These are phyloP conservation scores for Candida orba DNA, from an alignment of 805 yeast genomes.

Conservation along the genomic window DNA sequence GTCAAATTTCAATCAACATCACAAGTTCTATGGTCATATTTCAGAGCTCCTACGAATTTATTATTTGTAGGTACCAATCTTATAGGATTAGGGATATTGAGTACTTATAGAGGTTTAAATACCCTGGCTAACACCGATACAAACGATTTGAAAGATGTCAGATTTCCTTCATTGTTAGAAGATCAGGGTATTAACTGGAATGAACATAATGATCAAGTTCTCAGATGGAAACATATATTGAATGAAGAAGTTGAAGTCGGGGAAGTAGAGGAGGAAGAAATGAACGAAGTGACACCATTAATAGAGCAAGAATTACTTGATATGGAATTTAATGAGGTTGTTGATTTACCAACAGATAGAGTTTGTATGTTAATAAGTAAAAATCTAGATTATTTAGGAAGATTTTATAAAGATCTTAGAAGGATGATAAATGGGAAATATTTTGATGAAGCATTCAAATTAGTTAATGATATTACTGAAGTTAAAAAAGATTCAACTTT, in stretches of 20 bases:
- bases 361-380: constrained; percentile 2
- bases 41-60: constrained; percentile 32
- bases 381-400: background rate
- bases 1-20: constrained; percentile 2
- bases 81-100: constrained; percentile 27
- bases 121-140: constrained; percentile 11
- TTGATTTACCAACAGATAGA: constrained; percentile 3
- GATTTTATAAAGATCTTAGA: background rate
- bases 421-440: background rate
- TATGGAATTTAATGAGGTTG: background rate
- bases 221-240: background rate
- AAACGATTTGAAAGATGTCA: background rate
- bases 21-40: constrained; percentile 28
- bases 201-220: background rate
- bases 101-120: constrained; percentile 25
- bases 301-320: constrained; percentile 6
- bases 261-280: background rate
- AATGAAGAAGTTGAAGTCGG: background rate
- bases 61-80: constrained; percentile 31
- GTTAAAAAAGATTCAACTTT: background rate
- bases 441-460: background rate
- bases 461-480: background rate
- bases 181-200: too few relatives aligned
- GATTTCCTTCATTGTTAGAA: too few relatives aligned
- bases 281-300: constrained; percentile 2